A percentile compares a stretch with the other conserved stretches of the same genome.
Conservation (phyloP, 2,329 filamentous ascomycete genomes). For the Sporothrix inflata region DNA sequence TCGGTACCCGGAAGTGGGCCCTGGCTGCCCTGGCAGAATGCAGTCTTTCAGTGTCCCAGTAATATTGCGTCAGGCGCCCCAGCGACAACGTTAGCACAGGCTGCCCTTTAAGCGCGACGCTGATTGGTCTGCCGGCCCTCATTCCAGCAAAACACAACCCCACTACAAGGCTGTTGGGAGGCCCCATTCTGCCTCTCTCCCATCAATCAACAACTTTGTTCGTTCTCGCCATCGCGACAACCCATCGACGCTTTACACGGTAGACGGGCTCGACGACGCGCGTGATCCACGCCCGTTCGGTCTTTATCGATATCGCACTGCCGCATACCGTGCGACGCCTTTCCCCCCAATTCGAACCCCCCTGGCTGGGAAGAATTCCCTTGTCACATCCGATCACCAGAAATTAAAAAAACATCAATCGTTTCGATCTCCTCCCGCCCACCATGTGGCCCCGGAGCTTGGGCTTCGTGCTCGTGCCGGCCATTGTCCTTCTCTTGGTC, state of each 20-base stretch:
- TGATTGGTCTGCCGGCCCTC: conserved; percentile 17
- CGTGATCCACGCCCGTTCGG: background rate
- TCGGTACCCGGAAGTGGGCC: background rate
- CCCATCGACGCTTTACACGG: background rate
- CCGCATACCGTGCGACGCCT: background rate
- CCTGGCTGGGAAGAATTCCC: too few species aligned
- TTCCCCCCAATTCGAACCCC: background rate
- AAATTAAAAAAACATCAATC: background rate
- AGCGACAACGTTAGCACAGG: background rate
- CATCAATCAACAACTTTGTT: background rate
- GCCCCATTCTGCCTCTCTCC: background rate
- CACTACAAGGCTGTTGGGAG: conserved; percentile 17
- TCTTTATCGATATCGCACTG: background rate
- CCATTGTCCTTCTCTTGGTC: conserved; percentile 18
- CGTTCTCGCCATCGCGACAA: background rate
- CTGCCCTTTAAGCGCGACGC: conserved; percentile 14
- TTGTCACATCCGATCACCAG: background rate
- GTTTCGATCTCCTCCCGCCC: background rate
- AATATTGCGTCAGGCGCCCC: conserved; percentile 12
- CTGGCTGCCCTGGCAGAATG: background rate
- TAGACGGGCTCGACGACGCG: background rate
- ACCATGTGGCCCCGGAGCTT: conserved; percentile 24
- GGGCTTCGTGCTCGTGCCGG: conserved; percentile 7
- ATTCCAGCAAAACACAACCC: conserved; percentile 1
- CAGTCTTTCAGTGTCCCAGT: too few species aligned